Percentiles rank a stretch among this genome's conserved stretches.
Evolutionary conservation across 139 green algal species (phyloP).

Genomic region (Micromonas pusilla): DNA sequence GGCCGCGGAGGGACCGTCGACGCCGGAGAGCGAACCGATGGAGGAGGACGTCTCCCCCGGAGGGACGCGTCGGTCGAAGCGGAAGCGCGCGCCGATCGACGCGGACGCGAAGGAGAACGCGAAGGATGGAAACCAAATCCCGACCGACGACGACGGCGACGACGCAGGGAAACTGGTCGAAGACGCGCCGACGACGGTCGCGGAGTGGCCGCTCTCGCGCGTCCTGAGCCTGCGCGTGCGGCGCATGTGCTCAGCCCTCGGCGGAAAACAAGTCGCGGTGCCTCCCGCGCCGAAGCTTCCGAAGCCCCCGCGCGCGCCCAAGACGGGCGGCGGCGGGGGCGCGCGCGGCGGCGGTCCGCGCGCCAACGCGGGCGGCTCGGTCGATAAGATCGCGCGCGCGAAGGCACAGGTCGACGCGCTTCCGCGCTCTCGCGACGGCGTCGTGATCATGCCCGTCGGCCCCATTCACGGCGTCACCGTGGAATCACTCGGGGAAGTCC

Average conservation of each 20-base stretch:
- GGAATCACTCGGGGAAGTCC: background rate
- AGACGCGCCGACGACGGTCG: background rate
- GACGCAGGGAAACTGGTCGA: background rate
- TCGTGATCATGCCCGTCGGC: background rate
- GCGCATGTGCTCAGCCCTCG: conserved; percentile 1
- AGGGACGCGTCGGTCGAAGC: background rate
- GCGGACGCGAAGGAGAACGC: background rate
- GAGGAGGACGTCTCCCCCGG: background rate
- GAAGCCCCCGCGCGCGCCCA: background rate
- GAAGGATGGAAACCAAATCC: background rate
- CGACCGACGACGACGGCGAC: background rate
- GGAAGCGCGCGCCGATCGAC: background rate
- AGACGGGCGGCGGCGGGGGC: too few species aligned
- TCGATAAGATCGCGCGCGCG: background rate
- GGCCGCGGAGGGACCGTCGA: background rate
- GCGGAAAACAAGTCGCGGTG: background rate
- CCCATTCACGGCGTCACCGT: conserved; percentile 12
- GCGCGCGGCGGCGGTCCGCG: background rate
- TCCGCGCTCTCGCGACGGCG: background rate
- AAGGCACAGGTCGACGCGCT: background rate
- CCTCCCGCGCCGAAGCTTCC: background rate
- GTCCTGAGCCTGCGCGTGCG: background rate
- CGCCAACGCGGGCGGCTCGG: background rate
- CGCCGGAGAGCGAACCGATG: background rate
- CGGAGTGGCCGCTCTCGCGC: background rate